These are phyloP conservation scores for Sambucus nigra DNA, from an alignment of 129 eudicot genomes.

Conservation along the genomic window DNA sequence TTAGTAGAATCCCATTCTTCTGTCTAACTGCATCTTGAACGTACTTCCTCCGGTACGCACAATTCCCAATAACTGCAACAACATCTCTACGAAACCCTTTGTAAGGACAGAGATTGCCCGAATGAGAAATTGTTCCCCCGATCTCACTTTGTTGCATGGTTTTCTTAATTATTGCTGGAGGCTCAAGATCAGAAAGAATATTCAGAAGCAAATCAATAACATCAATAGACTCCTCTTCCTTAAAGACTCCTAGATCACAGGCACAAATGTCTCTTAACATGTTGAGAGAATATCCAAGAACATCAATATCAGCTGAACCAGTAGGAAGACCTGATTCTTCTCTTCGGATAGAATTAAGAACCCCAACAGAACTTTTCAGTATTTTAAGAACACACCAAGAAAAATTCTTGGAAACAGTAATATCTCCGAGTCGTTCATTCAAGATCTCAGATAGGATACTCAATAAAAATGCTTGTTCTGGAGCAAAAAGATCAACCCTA, in stretches of 20 bases:
- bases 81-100: constrained; percentile 78
- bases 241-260: constrained; percentile 18
- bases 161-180: constrained; percentile 59
- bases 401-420: constrained; percentile 32
- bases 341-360: constrained; percentile 30
- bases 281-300: constrained; percentile 61
- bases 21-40: constrained; percentile 64
- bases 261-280: constrained; percentile 73
- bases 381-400: constrained; percentile 32
- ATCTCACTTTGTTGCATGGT: constrained; percentile 23
- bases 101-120: constrained; percentile 53
- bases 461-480: constrained; percentile 55
- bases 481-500: constrained; percentile 22
- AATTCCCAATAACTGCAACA: constrained; percentile 70
- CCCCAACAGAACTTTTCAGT: constrained; percentile 25
- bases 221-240: constrained; percentile 17
- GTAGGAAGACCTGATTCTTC: constrained; percentile 53
- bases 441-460: constrained; percentile 51
- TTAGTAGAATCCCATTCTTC: constrained; percentile 48
- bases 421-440: constrained; percentile 47
- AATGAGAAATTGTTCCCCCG: constrained; percentile 17
- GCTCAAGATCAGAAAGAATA: constrained; percentile 57
- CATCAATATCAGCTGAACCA: constrained; percentile 38
- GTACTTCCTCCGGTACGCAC: constrained; percentile 42
- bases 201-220: constrained; percentile 35